Percentiles rank a stretch among this genome's conserved stretches.
Conservation (phyloP, 768 basidiomycete species). For the Psilocybe cubensis region DNA sequence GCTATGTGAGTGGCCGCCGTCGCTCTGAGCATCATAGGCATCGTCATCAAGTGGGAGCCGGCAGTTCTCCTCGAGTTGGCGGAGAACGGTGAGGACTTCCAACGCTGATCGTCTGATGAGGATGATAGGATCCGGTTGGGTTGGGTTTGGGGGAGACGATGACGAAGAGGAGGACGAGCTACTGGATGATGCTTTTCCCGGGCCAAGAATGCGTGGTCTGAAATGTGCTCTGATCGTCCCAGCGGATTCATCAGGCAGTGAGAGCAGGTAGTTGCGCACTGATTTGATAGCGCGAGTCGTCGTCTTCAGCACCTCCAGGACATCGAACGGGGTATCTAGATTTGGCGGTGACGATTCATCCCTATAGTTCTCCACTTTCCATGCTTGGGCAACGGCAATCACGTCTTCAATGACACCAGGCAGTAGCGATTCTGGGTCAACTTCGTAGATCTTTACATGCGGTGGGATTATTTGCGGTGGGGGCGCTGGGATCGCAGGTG, state of each 20-base stretch:
- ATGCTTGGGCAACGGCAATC: conserved; percentile 59
- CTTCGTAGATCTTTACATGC: conserved; percentile 66
- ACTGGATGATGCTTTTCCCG: conserved; percentile 30
- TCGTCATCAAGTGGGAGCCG: conserved; percentile 80
- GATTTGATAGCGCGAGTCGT: conserved; percentile 84
- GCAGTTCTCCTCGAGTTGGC: conserved; percentile 78
- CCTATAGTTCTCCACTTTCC: conserved; percentile 45
- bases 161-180: conserved; percentile 16
- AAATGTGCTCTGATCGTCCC: conserved; percentile 60
- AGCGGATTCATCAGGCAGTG: conserved; percentile 76
- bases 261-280: conserved; percentile 82
- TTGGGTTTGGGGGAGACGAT: conserved; percentile 12
- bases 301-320: conserved; percentile 73
- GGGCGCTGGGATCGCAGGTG: conserved; percentile 58
- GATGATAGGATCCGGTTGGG: conserved; percentile 60
- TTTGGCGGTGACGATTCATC: conserved; percentile 3
- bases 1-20: conserved; percentile 50
- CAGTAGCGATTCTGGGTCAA: conserved; percentile 77
- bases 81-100: conserved; percentile 80
- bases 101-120: conserved; percentile 78
- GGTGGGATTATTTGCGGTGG: conserved; percentile 49
- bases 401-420: conserved; percentile 82
- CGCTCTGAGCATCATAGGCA: conserved; percentile 82
- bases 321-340: conserved; percentile 43
- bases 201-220: conserved; percentile 51